Evolutionary conservation across 768 basidiomycete genomes (phyloP).

Genomic region (Gymnopilus junonius): DNA sequence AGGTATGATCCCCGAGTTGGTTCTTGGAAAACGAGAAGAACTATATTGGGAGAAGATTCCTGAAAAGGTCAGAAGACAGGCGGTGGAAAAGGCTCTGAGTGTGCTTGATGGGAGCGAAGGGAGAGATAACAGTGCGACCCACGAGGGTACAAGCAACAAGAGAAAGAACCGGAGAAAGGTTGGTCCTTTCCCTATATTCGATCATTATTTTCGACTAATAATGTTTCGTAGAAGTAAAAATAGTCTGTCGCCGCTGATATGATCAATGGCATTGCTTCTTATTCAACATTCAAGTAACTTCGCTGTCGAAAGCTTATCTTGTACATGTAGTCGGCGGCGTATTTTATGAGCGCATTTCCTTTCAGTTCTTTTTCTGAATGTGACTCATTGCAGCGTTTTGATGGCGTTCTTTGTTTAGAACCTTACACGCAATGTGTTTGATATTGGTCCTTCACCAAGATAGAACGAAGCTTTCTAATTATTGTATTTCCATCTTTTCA

Average conservation of each 20-base stretch:
- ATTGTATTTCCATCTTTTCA: background rate
- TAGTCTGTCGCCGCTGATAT: background rate
- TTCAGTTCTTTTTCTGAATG: background rate
- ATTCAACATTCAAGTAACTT: background rate
- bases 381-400: background rate
- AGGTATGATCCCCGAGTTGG: conserved; percentile 54
- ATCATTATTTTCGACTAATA: background rate
- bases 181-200: background rate
- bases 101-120: background rate
- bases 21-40: conserved; percentile 65
- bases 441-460: background rate
- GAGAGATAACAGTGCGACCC: background rate
- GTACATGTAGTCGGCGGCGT: background rate
- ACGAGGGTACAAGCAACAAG: background rate
- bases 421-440: background rate
- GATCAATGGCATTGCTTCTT: too few species aligned
- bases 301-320: background rate
- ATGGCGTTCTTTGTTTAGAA: background rate
- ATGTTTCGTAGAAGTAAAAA: background rate
- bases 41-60: conserved; percentile 85
- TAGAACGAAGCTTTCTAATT: background rate
- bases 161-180: background rate
- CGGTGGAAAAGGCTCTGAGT: conserved; percentile 52
- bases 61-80: conserved; percentile 66
- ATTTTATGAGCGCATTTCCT: background rate